Conservation (phyloP, 352 stramenopile genomes). For the Phytophthora pistaciae region DNA sequence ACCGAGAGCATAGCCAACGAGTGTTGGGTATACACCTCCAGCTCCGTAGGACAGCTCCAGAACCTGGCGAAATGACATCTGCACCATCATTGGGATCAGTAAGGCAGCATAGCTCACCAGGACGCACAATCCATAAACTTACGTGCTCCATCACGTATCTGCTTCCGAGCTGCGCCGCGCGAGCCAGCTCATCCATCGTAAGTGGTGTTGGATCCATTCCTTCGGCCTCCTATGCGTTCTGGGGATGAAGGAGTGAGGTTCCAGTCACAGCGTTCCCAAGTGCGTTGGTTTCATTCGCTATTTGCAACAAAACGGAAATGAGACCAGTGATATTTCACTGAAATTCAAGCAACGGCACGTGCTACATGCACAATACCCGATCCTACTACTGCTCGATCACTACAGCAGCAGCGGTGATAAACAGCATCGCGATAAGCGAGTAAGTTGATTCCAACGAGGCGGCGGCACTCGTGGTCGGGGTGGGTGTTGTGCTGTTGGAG, state of each 20-base stretch:
- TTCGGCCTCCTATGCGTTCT: not conserved
- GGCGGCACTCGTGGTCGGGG: conserved; percentile 18
- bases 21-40: conserved; percentile 64
- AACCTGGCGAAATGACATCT: conserved; percentile 58
- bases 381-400: conserved; percentile 6
- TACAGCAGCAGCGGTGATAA: not conserved
- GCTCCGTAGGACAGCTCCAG: conserved; percentile 61
- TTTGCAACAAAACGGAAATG: conserved; percentile 4
- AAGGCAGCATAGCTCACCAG: not conserved
- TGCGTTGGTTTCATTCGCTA: conserved; percentile 6
- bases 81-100: not conserved
- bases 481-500: conserved; percentile 19
- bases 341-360: not conserved
- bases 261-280: not conserved
- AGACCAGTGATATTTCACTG: not conserved
- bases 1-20: conserved; percentile 65
- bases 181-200: conserved; percentile 38
- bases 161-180: conserved; percentile 27
- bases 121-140: conserved; percentile 1
- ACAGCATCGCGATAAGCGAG: not conserved
- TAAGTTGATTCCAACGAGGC: not conserved
- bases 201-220: conserved; percentile 15
- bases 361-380: not conserved
- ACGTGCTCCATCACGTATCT: conserved; percentile 39
- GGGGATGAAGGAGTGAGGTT: not conserved